phyloP scores from a whole-genome alignment of 2,329 filamentous ascomycete species.

The Stagonosporopsis tanaceti region DNA sequence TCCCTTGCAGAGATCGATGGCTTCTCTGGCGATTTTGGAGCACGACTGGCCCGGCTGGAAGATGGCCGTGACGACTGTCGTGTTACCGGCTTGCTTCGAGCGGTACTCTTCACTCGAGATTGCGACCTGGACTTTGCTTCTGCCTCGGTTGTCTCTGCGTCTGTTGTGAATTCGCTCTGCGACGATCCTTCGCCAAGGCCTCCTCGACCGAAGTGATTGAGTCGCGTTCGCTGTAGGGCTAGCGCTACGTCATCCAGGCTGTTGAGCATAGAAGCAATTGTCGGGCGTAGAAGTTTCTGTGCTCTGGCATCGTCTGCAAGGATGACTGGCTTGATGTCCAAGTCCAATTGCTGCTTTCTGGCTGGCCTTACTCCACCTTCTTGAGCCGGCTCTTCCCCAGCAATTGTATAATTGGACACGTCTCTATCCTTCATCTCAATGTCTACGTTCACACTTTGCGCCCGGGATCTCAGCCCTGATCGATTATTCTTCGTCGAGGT shows the following conservation, averaged over 20 bases:
- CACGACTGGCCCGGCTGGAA: conserved; percentile 5
- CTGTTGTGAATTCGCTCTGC: conserved; percentile 40
- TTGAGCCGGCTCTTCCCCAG: background rate
- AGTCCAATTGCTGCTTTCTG: conserved; percentile 19
- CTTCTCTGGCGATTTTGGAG: conserved; percentile 6
- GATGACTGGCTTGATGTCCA: conserved; percentile 58
- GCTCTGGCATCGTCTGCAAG: conserved; percentile 77
- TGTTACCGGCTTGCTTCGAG: conserved; percentile 18
- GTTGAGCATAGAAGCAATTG: conserved; percentile 72
- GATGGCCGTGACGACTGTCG: conserved; percentile 23
- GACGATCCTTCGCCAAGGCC: conserved; percentile 39
- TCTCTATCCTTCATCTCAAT: conserved; percentile 19
- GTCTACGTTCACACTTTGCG: conserved; percentile 20
- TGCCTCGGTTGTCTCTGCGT: conserved; percentile 32
- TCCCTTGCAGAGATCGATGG: conserved; percentile 24
- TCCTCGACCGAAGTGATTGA: conserved; percentile 55
- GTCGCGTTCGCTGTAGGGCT: conserved; percentile 72
- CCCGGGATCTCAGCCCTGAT: conserved; percentile 22
- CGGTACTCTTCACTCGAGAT: conserved; percentile 21
- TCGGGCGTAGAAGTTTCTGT: conserved; percentile 69
- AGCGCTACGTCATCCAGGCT: conserved; percentile 74
- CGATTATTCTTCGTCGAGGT: background rate
- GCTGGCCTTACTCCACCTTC: conserved; percentile 16
- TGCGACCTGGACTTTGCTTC: conserved; percentile 26
- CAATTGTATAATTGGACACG: background rate